A percentile compares a stretch with the other conserved stretches of the same genome.
Conservation (phyloP, 129 eudicot species). For the Erigeron canadensis region DNA sequence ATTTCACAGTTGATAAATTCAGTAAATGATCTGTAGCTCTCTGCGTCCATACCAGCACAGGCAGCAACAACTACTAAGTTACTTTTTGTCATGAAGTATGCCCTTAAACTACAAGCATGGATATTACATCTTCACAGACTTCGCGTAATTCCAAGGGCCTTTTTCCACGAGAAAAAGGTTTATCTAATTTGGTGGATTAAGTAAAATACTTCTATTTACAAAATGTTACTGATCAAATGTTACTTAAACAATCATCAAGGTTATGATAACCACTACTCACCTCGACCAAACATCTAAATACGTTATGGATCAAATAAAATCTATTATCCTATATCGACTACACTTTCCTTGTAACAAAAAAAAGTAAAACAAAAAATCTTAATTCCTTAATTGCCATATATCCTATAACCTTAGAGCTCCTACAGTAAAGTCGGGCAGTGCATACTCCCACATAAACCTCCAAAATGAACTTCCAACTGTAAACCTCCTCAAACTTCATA, state of each 20-base stretch:
- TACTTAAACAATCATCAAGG: slow-evolving; percentile 8
- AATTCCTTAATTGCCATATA: slow-evolving; percentile 3
- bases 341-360: slow-evolving; percentile 3
- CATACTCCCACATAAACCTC: not conserved
- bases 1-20: not conserved
- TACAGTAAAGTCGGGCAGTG: not conserved
- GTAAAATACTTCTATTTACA: slow-evolving; percentile 15
- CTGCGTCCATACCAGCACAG: not conserved
- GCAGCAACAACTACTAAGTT: not conserved
- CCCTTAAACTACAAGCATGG: not conserved
- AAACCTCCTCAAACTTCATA: not conserved
- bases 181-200: not conserved
- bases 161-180: not conserved
- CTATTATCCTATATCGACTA: not conserved
- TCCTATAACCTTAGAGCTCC: not conserved
- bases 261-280: slow-evolving; percentile 4
- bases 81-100: not conserved
- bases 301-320: not conserved
- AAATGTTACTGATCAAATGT: not conserved
- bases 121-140: not conserved
- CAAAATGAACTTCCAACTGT: not conserved
- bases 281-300: slow-evolving; percentile 2
- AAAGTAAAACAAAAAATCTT: not conserved
- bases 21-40: not conserved
- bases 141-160: not conserved